Conservation (phyloP, 768 basidiomycete species). For the Cystofilobasidium capitatum region DNA sequence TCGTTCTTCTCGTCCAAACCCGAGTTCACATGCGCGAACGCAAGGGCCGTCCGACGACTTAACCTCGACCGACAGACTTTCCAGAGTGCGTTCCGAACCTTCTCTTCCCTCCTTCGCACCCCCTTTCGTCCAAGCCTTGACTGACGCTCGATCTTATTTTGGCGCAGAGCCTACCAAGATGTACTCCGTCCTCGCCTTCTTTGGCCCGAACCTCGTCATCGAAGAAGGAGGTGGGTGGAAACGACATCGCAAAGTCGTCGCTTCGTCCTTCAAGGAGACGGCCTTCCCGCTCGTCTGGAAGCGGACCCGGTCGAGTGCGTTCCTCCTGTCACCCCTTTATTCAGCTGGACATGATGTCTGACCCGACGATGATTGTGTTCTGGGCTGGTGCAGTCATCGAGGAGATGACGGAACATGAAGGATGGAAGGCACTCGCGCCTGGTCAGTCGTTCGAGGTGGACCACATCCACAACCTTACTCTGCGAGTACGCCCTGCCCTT, state of each 20-base stretch:
- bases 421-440: slow-evolving; percentile 31
- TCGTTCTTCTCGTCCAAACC: slow-evolving; percentile 8
- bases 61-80: slow-evolving; percentile 10
- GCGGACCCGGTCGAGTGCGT: slow-evolving; percentile 33
- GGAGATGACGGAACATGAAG: slow-evolving; percentile 43
- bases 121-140: neutral
- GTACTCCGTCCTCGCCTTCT: slow-evolving; percentile 33
- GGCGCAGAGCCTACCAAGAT: slow-evolving; percentile 20
- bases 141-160: neutral
- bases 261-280: slow-evolving; percentile 44
- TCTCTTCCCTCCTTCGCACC: too few relatives aligned
- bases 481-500: slow-evolving; percentile 15
- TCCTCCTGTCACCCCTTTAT: neutral
- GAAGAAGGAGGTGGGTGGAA: slow-evolving; percentile 46
- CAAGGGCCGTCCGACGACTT: slow-evolving; percentile 2
- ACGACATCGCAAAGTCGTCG: slow-evolving; percentile 45
- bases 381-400: slow-evolving; percentile 35
- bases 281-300: slow-evolving; percentile 45
- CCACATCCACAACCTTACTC: slow-evolving; percentile 27
- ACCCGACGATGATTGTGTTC: neutral
- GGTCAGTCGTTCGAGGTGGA: slow-evolving; percentile 8
- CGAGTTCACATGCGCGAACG: slow-evolving; percentile 17
- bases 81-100: neutral
- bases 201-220: slow-evolving; percentile 47
- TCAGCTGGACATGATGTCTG: neutral